Percentiles rank a stretch among this genome's conserved stretches.
phyloP scores from a whole-genome alignment of 805 yeast species.

The Saccharomycopsis sp. region DNA sequence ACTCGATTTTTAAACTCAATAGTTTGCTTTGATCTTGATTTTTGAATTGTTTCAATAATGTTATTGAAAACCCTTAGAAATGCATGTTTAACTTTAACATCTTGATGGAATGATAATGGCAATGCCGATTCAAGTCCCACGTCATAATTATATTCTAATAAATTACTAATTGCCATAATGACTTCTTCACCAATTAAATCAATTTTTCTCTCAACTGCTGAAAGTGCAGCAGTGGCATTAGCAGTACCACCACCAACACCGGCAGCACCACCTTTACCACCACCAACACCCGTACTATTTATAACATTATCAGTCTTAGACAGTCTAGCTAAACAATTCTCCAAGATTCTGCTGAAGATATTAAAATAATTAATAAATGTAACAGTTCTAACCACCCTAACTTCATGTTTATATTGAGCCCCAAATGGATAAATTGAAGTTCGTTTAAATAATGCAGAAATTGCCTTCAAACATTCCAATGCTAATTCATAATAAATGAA shows the following conservation, averaged over 20 bases:
- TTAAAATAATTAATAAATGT: constrained; percentile 42
- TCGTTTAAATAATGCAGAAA: constrained; percentile 13
- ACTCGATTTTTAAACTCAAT: constrained; percentile 26
- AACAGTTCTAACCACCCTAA: constrained; percentile 29
- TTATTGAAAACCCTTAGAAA: constrained; percentile 73
- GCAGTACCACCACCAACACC: no score
- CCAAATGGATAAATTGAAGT: constrained; percentile 14
- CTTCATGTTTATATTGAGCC: constrained; percentile 15
- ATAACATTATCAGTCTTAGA: constrained; percentile 10
- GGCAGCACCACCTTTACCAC: constrained; percentile 20
- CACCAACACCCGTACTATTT: constrained; percentile 11
- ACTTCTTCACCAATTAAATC: constrained; percentile 54
- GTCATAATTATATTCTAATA: constrained; percentile 66
- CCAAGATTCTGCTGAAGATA: constrained; percentile 40
- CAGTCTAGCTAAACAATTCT: constrained; percentile 32
- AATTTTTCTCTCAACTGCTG: constrained; percentile 42
- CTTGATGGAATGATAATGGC: constrained; percentile 71
- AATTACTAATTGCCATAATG: constrained; percentile 57
- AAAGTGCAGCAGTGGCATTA: constrained; percentile 14
- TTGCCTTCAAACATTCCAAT: constrained; percentile 16
- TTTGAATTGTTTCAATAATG: constrained; percentile 37
- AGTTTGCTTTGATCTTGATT: constrained; percentile 21
- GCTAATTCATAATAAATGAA: constrained; percentile 16
- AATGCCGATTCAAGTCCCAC: constrained; percentile 70
- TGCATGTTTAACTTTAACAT: constrained; percentile 57